Evolutionary conservation across 2,329 filamentous ascomycete genomes (phyloP).

Genomic region (Acrocalymma vagum): DNA sequence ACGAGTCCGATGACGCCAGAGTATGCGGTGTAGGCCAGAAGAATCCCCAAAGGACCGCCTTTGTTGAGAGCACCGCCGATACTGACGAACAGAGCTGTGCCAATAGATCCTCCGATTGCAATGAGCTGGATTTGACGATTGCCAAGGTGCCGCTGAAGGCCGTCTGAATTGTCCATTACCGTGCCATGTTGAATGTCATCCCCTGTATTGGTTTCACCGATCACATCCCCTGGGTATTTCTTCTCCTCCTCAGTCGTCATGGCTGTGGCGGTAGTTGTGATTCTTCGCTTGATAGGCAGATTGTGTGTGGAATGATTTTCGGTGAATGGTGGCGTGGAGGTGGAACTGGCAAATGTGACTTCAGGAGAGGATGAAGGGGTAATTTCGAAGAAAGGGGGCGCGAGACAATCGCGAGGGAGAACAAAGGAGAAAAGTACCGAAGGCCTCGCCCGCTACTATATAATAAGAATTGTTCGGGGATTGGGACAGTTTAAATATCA

Average conservation of each 20-base stretch:
- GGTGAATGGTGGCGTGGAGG: too few species aligned
- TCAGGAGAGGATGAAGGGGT: too few species aligned
- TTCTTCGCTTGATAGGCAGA: too few species aligned
- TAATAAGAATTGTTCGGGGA: too few species aligned
- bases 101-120: constrained; percentile 51
- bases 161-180: constrained; percentile 44
- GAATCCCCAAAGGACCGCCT: constrained; percentile 61
- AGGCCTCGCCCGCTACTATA: too few species aligned
- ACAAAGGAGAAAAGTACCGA: too few species aligned
- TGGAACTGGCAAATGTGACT: too few species aligned
- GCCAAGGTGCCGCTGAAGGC: constrained; percentile 48
- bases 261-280: too few species aligned
- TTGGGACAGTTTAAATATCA: too few species aligned
- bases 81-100: constrained; percentile 65
- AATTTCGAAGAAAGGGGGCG: too few species aligned
- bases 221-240: constrained; percentile 40
- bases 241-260: constrained; percentile 35
- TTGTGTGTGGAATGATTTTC: too few species aligned
- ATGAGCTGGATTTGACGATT: constrained; percentile 53
- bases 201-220: constrained; percentile 31
- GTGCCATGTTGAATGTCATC: constrained; percentile 39
- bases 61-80: constrained; percentile 65
- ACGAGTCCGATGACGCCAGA: constrained; percentile 65
- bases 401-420: too few species aligned
- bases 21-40: constrained; percentile 68